Percentiles rank a stretch among this genome's conserved stretches.
Conservation (phyloP, 306 rosid genomes). For the Cucumis cinereus region DNA sequence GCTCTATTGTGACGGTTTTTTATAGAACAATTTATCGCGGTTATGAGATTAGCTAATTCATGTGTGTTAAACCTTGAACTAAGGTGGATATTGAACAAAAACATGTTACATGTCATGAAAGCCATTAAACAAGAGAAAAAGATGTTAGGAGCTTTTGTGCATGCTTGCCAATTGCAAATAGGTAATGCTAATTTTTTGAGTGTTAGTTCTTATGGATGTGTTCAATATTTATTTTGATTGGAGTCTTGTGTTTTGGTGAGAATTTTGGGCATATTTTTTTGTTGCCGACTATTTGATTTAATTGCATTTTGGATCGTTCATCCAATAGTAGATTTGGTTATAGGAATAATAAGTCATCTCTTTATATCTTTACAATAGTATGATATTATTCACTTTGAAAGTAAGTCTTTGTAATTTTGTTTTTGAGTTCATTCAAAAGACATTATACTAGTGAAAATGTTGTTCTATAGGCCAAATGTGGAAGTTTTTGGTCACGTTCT, state of each 20-base stretch:
- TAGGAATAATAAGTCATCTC: neutral
- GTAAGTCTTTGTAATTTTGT: no score
- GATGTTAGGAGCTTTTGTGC: neutral
- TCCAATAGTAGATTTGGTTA: neutral
- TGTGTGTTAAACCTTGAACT: neutral
- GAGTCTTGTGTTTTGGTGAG: neutral
- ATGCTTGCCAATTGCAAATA: neutral
- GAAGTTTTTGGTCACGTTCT: no score
- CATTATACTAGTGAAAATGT: no score
- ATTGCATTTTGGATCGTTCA: neutral
- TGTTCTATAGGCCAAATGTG: no score
- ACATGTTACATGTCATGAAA: neutral
- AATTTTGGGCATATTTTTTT: neutral
- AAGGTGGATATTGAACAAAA: neutral
- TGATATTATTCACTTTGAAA: no score
- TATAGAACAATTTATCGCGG: neutral
- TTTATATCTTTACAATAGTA: no score
- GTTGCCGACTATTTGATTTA: neutral
- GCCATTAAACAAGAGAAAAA: neutral
- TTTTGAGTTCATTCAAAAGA: no score
- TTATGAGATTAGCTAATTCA: neutral
- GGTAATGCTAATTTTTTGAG: neutral
- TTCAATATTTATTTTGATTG: neutral
- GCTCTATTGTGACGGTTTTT: no score
- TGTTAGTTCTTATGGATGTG: neutral